Percentiles rank a stretch among this genome's conserved stretches.
These are phyloP conservation scores for Saccharomyces hybrid DNA, from an alignment of 1,139 yeast genomes.

Conservation along the genomic window DNA sequence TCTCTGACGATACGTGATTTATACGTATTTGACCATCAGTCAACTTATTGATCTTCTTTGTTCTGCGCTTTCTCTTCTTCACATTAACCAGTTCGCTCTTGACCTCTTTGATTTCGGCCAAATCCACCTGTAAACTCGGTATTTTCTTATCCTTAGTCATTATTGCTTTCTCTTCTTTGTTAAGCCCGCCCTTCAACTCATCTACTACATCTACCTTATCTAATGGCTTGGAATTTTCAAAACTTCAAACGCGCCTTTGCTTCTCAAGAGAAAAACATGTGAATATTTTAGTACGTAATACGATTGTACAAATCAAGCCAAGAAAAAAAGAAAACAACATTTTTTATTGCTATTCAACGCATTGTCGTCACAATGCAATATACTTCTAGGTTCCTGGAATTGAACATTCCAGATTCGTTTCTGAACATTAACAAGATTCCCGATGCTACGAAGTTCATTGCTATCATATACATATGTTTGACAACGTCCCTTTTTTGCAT, in stretches of 20 bases:
- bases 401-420: conserved; percentile 18
- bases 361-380: conserved; percentile 12
- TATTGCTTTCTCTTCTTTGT: background rate
- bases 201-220: background rate
- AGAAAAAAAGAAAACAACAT: background rate
- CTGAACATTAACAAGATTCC: conserved; percentile 32
- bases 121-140: background rate
- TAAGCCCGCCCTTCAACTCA: background rate
- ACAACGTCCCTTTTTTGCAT: conserved; percentile 32
- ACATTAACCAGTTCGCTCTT: background rate
- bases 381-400: conserved; percentile 16
- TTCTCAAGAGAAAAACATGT: background rate
- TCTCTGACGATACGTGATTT: conserved; percentile 39
- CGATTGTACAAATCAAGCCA: background rate
- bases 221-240: background rate
- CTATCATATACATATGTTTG: conserved; percentile 28
- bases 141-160: background rate
- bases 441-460: conserved; percentile 35
- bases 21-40: conserved; percentile 34
- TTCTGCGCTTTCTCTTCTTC: conserved; percentile 13
- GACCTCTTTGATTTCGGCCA: background rate
- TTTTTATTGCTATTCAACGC: background rate
- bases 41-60: conserved; percentile 23
- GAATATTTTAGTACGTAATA: background rate
- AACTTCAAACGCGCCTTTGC: background rate